Base-by-base conservation (phyloP, 106 monocot genomes). In the Amphibolis antarctica region DNA sequence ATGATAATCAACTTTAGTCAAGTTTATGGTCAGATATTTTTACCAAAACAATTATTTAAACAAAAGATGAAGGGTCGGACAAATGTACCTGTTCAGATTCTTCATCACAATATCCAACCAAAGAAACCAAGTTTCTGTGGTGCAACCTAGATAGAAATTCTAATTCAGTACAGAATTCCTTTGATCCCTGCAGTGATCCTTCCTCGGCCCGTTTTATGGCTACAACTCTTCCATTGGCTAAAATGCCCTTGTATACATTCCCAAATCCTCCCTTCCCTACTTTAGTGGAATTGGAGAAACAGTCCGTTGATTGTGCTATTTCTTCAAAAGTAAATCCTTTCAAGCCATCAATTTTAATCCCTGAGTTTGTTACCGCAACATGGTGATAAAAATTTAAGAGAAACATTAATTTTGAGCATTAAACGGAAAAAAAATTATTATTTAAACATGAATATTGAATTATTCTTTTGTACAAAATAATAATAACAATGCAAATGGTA, bases 251-350 rank as follows among this genome's bases (percentile, higher is more conserved):
- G 60, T 85, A 90, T 10, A 90, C 89, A 21, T 80, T 78, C 12
- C 89, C 89, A 74, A 83, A 90, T 9, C 89, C 89, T 47, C 89
- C 89, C 58, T 71, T 82, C 14, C 89, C 89, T 49, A 90, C 54
- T 83, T 77, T 61, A 72, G 66, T 68, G 0, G 82, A 69, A 18
- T 76, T 57, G 57, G 28, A 75, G 75, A 90, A 90, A 73, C 78
- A 67, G 1, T 69, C 66, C 53, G 89, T 85, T 17, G 89, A 82
- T 17, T 42, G 46, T 71, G 67, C 56, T 75, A 90, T 75, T 69
- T 90, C 89, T 65, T 78, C 64, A 73, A 80, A 77, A 36, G 64
- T 68, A 65, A 90, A 90, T 43, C 62, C 45, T 70, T 76, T 85
- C 42, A 90, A 78, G 61, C 73, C 76, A 62, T 73, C 68, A 45